These are phyloP conservation scores for Tetradesmus obliquus DNA, from an alignment of 139 green algal species.

Conservation along the genomic window DNA sequence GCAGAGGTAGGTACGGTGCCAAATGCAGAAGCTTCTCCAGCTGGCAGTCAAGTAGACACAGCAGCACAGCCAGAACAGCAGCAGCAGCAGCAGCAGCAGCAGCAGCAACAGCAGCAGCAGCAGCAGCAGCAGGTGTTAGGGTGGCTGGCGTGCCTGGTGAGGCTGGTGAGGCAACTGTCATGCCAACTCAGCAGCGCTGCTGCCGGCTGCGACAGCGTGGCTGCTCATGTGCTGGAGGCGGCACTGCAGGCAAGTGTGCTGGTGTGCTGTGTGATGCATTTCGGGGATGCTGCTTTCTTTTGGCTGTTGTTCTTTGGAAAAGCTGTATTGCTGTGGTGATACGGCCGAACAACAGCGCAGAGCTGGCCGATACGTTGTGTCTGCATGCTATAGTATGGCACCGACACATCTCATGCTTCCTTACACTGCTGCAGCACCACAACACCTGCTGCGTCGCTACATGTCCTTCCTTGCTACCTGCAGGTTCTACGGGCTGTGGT, in stretches of 20 bases:
- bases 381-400: neutral
- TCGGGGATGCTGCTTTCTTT: no score
- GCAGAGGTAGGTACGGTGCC: neutral
- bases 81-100: neutral
- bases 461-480: neutral
- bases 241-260: neutral
- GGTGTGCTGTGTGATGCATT: neutral
- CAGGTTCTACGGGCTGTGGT: constrained; percentile 22
- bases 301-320: no score
- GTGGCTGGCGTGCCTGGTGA: constrained; percentile 5
- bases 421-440: no score
- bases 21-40: neutral
- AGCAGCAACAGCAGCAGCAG: neutral
- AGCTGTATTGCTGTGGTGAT: no score
- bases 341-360: no score
- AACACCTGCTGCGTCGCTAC: neutral
- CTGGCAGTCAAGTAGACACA: neutral
- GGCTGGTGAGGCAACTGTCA: neutral
- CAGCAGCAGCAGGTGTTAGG: neutral
- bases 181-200: constrained; percentile 1
- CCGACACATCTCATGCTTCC: neutral
- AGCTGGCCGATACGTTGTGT: no score
- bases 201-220: neutral
- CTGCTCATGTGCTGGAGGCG: constrained; percentile 20
- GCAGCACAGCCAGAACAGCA: neutral